Percentiles rank a stretch among this genome's conserved stretches.
These are phyloP conservation scores for Gossypium lobatum DNA, from an alignment of 441 rosid genomes.

Conservation along the genomic window DNA sequence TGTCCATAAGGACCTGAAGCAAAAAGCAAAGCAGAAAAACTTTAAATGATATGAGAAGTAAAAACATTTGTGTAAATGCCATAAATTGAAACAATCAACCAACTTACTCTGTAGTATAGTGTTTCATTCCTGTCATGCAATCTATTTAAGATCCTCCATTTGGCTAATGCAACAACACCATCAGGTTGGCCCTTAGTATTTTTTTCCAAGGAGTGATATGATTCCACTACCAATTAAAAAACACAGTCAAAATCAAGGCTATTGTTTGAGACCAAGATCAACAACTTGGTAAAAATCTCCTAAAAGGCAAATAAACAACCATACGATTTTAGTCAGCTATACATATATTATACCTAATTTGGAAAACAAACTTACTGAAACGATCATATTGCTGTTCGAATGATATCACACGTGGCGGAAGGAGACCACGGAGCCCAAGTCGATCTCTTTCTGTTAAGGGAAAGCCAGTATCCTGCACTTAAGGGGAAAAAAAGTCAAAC, in stretches of 20 bases:
- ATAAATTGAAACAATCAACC: constrained; percentile 8
- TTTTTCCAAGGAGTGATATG: constrained; percentile 80
- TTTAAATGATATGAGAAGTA: neutral
- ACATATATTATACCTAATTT: neutral
- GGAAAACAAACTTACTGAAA: constrained; percentile 63
- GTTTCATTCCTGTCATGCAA: constrained; percentile 98
- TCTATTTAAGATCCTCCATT: constrained; percentile 97
- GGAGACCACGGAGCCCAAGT: constrained; percentile 87
- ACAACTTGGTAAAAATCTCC: neutral
- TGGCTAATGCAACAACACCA: constrained; percentile 67
- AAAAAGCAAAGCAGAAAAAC: constrained; percentile 8
- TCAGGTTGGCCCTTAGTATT: constrained; percentile 70
- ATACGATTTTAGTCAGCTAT: too few species aligned
- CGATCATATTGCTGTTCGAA: constrained; percentile 90
- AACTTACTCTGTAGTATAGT: constrained; percentile 77
- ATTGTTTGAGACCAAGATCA: neutral
- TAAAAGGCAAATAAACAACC: neutral
- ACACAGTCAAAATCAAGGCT: constrained; percentile 9
- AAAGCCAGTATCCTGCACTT: constrained; percentile 86
- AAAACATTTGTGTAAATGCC: neutral
- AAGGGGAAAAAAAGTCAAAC: neutral
- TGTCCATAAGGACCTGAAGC: constrained; percentile 84
- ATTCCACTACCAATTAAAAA: constrained; percentile 58
- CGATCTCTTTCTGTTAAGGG: constrained; percentile 94
- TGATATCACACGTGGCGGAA: constrained; percentile 92